Conservation (phyloP, 2,329 filamentous ascomycete genomes). For the Pezicula radicicola region DNA sequence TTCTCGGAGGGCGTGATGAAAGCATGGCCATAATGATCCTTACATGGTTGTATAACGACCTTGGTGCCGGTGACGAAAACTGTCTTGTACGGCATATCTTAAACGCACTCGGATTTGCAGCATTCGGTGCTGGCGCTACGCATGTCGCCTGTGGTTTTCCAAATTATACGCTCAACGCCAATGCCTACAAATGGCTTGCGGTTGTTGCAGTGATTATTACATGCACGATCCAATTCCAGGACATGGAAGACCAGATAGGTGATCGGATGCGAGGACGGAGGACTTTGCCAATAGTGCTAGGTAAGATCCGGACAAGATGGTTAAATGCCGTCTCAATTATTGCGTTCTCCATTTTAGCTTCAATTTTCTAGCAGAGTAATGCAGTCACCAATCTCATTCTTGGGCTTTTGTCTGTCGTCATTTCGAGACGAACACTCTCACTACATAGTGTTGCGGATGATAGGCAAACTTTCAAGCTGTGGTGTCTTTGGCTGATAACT, state of each 20-base stretch:
- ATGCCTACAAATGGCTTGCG: slow-evolving; percentile 4
- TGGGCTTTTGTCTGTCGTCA: background rate
- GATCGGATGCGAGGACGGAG: slow-evolving; percentile 19
- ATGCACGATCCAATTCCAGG: slow-evolving; percentile 26
- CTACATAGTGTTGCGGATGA: background rate
- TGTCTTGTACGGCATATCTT: background rate
- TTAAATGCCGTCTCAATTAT: slow-evolving; percentile 18
- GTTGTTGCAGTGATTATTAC: slow-evolving; percentile 2
- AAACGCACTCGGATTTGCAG: background rate
- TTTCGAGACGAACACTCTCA: slow-evolving; percentile 1
- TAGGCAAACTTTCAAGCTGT: slow-evolving; percentile 4
- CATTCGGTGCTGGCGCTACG: background rate
- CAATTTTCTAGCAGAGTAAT: slow-evolving; percentile 16
- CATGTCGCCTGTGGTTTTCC: background rate
- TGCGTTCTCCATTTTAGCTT: slow-evolving; percentile 13
- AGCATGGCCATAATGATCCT: background rate
- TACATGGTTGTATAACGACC: slow-evolving; percentile 2
- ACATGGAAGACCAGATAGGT: slow-evolving; percentile 25
- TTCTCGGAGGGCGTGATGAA: background rate
- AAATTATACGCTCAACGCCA: background rate
- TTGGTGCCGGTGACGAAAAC: slow-evolving; percentile 3
- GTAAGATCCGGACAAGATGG: slow-evolving; percentile 16
- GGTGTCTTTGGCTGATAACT: slow-evolving; percentile 7
- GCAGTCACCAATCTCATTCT: background rate
- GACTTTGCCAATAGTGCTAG: slow-evolving; percentile 20